These are phyloP conservation scores for Glonium stellatum DNA, from an alignment of 495 filamentous ascomycete genomes.

Conservation along the genomic window DNA sequence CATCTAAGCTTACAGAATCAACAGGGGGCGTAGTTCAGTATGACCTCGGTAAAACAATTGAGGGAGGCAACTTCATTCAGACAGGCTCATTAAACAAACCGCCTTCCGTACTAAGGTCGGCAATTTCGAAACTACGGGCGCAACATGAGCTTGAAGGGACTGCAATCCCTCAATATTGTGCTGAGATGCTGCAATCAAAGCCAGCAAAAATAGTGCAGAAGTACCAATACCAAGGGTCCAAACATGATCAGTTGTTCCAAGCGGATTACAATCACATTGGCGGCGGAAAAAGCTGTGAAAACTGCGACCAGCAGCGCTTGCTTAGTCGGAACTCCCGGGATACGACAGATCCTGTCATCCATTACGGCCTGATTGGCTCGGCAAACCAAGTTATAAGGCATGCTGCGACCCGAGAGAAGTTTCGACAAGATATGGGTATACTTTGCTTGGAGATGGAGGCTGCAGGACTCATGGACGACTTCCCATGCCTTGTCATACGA, in stretches of 20 bases:
- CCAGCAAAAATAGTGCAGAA: background rate
- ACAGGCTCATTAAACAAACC: constrained; percentile 37
- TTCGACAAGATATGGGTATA: background rate
- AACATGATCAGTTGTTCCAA: background rate
- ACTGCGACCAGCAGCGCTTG: background rate
- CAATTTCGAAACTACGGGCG: constrained; percentile 24
- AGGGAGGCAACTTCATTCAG: constrained; percentile 28
- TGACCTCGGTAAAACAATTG: too few species aligned
- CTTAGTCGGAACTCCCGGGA: background rate
- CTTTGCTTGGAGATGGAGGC: constrained; percentile 12
- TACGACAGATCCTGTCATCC: background rate
- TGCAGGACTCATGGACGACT: constrained; percentile 39
- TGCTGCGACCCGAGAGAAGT: background rate
- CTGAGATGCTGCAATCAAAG: background rate
- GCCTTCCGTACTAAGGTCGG: constrained; percentile 30
- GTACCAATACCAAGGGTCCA: background rate
- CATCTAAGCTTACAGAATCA: too few species aligned
- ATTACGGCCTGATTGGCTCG: constrained; percentile 4
- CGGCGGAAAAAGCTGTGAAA: background rate
- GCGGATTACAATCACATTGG: background rate
- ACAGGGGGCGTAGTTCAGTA: constrained; percentile 43
- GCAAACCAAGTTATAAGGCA: background rate
- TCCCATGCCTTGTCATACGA: constrained; percentile 37
- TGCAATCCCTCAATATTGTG: background rate
- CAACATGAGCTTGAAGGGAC: background rate